Percentiles rank a stretch among this genome's conserved stretches.
Evolutionary conservation across 257 asterid genomes (phyloP).

Genomic region (Scutellaria galericulata): DNA sequence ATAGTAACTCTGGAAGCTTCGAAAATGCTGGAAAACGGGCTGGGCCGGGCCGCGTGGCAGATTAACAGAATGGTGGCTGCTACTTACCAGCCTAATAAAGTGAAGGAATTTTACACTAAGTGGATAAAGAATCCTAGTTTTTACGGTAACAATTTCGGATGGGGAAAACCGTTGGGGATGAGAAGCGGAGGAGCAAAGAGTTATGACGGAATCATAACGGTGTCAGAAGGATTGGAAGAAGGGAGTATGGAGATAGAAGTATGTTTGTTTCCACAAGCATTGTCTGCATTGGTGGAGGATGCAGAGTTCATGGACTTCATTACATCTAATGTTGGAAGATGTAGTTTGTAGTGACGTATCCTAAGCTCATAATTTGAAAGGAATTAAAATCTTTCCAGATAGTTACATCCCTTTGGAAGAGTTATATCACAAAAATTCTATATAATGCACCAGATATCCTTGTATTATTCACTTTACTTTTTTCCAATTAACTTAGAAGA

Average conservation of each 20-base stretch:
- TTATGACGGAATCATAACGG: conserved; percentile 48
- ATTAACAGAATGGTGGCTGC: conserved; percentile 38
- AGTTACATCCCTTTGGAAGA: too few relatives aligned
- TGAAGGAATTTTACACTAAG: conserved; percentile 27
- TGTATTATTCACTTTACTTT: too few relatives aligned
- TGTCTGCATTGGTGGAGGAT: conserved; percentile 42
- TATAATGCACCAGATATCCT: too few relatives aligned
- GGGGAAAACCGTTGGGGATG: conserved; percentile 57
- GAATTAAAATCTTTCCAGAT: too few relatives aligned
- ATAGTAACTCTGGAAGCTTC: conserved; percentile 28
- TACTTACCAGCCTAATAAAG: conserved; percentile 28
- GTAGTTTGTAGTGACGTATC: too few relatives aligned
- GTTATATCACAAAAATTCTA: too few relatives aligned
- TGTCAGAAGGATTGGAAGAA: conserved; percentile 41
- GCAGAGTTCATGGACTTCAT: conserved; percentile 48
- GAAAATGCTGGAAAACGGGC: conserved; percentile 36
- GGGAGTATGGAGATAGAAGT: conserved; percentile 59
- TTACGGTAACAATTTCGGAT: too few relatives aligned
- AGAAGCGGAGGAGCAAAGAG: conserved; percentile 50
- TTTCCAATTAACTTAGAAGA: too few relatives aligned
- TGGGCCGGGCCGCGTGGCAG: conserved; percentile 56
- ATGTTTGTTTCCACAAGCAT: conserved; percentile 41
- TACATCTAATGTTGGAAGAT: too few relatives aligned
- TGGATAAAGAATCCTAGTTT: conserved; percentile 50
- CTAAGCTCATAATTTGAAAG: too few relatives aligned